Conservation (phyloP, 768 basidiomycete genomes). For the Tubosaeta brunneosetosa region DNA sequence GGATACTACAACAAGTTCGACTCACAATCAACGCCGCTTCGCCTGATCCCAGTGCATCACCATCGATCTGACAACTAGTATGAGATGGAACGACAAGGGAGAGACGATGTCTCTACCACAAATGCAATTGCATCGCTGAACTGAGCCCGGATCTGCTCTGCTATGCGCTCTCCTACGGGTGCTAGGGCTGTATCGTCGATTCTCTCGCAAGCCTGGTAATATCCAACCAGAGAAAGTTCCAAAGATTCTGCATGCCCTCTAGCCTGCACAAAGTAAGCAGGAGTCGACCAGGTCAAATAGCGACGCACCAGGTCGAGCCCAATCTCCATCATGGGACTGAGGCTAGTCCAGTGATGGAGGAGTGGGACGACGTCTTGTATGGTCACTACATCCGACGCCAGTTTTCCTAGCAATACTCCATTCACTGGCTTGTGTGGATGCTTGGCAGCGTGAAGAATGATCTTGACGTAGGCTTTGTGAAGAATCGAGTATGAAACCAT, state of each 20-base stretch:
- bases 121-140: conserved; percentile 64
- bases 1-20: conserved; percentile 7
- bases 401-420: conserved; percentile 68
- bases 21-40: conserved; percentile 57
- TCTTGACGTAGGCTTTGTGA: conserved; percentile 63
- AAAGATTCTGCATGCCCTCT: conserved; percentile 52
- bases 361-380: conserved; percentile 70
- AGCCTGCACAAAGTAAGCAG: conserved; percentile 39
- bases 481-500: conserved; percentile 49
- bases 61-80: conserved; percentile 48
- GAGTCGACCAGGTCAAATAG: neutral
- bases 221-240: conserved; percentile 57
- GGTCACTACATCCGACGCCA: conserved; percentile 35
- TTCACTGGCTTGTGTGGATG: conserved; percentile 73
- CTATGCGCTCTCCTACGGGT: conserved; percentile 63
- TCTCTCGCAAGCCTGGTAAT: conserved; percentile 70
- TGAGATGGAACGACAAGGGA: conserved; percentile 6
- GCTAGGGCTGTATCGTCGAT: conserved; percentile 57
- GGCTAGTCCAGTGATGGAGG: conserved; percentile 79
- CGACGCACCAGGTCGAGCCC: conserved; percentile 67
- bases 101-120: conserved; percentile 45
- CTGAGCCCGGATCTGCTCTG: conserved; percentile 46
- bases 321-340: conserved; percentile 84
- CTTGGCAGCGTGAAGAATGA: conserved; percentile 76
- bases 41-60: conserved; percentile 47